Evolutionary conservation across 495 filamentous ascomycete genomes (phyloP), one percentile per base, ranked within the genome.

Genomic region (Penicillium silybi): DNA sequence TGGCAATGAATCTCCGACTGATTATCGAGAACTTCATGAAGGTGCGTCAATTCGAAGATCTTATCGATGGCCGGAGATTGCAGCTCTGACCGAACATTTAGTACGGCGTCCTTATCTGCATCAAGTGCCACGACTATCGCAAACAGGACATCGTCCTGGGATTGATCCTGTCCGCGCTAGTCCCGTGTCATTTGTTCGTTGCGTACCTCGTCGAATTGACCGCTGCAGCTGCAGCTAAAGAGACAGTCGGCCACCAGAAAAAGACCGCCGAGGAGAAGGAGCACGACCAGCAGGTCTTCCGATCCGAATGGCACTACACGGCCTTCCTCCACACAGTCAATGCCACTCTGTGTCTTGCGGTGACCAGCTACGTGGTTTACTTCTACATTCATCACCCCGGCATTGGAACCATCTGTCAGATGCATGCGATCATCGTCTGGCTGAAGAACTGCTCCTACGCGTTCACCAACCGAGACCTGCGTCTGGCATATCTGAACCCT

Each of bases 1-100:
- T 97, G 59, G 92, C 91, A 40, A 90, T 91, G 63, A 98, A 98
- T 59, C 74, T 98, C 8, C 82, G 93, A 55, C 77, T 98, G 53
- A 85, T 98, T 53, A 89, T 98, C 59, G 93, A 97, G 73, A 98
- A 98, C 61, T 95, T 89, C 60, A 88, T 91, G 76, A 98, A 98
- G 78, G 90, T 90, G 59, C 58, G 71, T 40, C 9, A 22, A 18
- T 29, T 17, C 18, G 20, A 18, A 20, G 32, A 17, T 22, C 18
- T 3, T 0, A 15, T 38, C 41, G 35, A 16, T n/a, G 22, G 26
- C 15, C 17, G 17, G 16, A 41, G 2, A 13, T 8, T 1, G 6
- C 17, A 63, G 57, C 29, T 39, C 37, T 45, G 34, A 44, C 20
- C 20, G n/a, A 42, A 35, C 27, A 34, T 27, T 27, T 61, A 93